These are phyloP conservation scores for Melanogaster broomeanus DNA, from an alignment of 768 basidiomycete species.

Conservation along the genomic window DNA sequence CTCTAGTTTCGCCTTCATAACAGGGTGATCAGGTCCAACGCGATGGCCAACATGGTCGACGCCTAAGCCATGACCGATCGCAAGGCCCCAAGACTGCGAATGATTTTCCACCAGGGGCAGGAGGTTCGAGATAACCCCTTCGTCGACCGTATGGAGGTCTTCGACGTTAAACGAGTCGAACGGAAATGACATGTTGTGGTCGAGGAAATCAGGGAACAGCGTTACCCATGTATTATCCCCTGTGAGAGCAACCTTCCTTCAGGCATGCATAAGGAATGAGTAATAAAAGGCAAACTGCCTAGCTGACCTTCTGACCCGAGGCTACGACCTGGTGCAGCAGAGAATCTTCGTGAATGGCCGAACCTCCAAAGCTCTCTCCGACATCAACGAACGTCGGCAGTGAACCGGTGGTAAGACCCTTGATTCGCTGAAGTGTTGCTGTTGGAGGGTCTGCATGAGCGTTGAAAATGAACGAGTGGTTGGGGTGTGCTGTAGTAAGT, in stretches of 20 bases:
- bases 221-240: constrained; percentile 98
- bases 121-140: constrained; percentile 83
- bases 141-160: constrained; percentile 93
- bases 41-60: constrained; percentile 97
- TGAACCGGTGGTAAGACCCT: constrained; percentile 92
- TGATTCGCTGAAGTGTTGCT: constrained; percentile 91
- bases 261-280: constrained; percentile 3
- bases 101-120: constrained; percentile 70
- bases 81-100: constrained; percentile 72
- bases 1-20: constrained; percentile 80
- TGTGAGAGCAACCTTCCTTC: constrained; percentile 77
- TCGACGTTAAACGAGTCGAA: constrained; percentile 99
- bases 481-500: constrained; percentile 62
- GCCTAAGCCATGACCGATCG: constrained; percentile 92
- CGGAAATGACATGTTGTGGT: constrained; percentile 71
- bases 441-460: constrained; percentile 94
- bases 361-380: constrained; percentile 90
- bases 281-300: background rate
- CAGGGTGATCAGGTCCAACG: constrained; percentile 84
- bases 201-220: constrained; percentile 79
- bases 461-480: constrained; percentile 84
- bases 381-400: constrained; percentile 94
- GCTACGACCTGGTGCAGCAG: constrained; percentile 69
- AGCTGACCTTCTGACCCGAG: constrained; percentile 59
- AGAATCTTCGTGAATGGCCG: constrained; percentile 86